Percentiles rank a stretch among this genome's conserved stretches.
These are phyloP conservation scores for Parasitella parasitica DNA, from an alignment of 371 early-diverging fungal genomes.

Conservation along the genomic window DNA sequence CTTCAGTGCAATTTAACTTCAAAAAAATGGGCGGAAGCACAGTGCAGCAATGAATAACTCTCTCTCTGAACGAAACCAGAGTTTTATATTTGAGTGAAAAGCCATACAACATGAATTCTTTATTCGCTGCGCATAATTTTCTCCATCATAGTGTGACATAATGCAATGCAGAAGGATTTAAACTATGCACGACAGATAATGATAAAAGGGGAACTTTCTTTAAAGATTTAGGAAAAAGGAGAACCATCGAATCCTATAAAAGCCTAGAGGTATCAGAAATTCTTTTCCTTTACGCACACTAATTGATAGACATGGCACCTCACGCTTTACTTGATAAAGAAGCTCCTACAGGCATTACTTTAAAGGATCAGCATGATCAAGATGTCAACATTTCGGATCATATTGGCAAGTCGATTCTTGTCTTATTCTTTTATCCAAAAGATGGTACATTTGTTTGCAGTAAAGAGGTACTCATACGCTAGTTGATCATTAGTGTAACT, in stretches of 20 bases:
- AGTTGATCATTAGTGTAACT: not conserved
- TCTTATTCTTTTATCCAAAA: conserved; percentile 42
- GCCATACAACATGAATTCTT: not conserved
- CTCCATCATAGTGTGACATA: too few relatives aligned
- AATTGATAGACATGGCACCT: not conserved
- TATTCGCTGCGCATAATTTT: not conserved
- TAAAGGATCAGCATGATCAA: conserved; percentile 33
- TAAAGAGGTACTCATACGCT: conserved; percentile 25
- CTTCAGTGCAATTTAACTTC: too few relatives aligned
- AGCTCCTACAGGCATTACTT: conserved; percentile 24
- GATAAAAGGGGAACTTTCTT: not conserved
- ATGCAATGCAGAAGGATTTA: not conserved
- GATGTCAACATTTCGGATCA: conserved; percentile 21
- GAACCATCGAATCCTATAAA: too few relatives aligned
- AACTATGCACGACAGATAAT: not conserved
- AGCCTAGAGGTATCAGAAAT: not conserved
- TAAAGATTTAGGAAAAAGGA: too few relatives aligned
- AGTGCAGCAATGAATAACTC: too few relatives aligned
- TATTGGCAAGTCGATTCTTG: conserved; percentile 27
- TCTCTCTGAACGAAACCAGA: too few relatives aligned
- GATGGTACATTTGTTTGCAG: conserved; percentile 33
- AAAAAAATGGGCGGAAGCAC: too few relatives aligned
- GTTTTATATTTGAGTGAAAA: too few relatives aligned
- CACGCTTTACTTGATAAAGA: conserved; percentile 29
- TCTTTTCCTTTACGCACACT: not conserved